Conservation (phyloP, 1,284 basidiomycete species). For the Tilletia walkeri region DNA sequence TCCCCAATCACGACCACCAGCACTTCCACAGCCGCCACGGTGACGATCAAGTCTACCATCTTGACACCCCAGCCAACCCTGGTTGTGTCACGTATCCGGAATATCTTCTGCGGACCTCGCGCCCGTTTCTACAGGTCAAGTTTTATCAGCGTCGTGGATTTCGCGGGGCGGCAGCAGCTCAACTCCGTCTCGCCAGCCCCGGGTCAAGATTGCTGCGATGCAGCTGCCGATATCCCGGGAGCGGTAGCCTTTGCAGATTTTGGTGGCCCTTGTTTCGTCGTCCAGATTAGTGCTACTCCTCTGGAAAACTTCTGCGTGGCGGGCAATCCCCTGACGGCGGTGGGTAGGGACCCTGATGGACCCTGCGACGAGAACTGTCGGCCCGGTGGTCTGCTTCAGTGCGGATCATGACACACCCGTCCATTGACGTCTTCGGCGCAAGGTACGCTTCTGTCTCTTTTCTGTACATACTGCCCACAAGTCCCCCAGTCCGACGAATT, state of each 20-base stretch:
- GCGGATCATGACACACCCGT: background rate
- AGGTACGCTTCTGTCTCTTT: too few relatives aligned
- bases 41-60: background rate
- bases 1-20: slow-evolving; percentile 3
- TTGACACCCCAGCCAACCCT: background rate
- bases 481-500: too few relatives aligned
- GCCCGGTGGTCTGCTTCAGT: too few relatives aligned
- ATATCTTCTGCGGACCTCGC: background rate
- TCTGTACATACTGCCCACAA: too few relatives aligned
- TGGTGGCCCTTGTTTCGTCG: background rate
- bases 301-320: background rate
- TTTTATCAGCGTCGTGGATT: background rate
- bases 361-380: too few relatives aligned
- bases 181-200: background rate
- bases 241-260: background rate
- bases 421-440: too few relatives aligned
- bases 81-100: background rate
- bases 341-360: too few relatives aligned
- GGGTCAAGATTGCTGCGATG: background rate
- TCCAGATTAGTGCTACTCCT: background rate
- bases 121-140: background rate
- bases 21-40: background rate
- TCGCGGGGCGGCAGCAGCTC: background rate
- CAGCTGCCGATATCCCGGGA: background rate
- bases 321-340: background rate